Percentiles rank a stretch among this genome's conserved stretches.
These are phyloP conservation scores for Helicocarpus griseus DNA, from an alignment of 2,329 filamentous ascomycete species.

Conservation along the genomic window DNA sequence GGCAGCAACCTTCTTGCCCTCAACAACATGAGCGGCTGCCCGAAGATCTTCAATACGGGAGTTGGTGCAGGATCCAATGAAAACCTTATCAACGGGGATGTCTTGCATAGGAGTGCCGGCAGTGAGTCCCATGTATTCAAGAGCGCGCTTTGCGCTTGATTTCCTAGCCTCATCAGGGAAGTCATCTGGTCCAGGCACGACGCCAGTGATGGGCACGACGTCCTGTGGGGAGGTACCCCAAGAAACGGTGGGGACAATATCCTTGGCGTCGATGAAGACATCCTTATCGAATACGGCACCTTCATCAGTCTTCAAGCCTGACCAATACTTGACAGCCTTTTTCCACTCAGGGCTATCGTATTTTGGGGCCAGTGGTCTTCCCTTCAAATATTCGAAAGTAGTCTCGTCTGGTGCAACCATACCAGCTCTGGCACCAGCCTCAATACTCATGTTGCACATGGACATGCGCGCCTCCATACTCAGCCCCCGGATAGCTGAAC, in stretches of 20 bases:
- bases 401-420: constrained; percentile 94
- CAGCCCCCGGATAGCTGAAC: constrained; percentile 77
- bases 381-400: constrained; percentile 93
- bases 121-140: constrained; percentile 93
- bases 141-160: constrained; percentile 64
- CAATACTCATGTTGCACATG: constrained; percentile 99
- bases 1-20: constrained; percentile 73
- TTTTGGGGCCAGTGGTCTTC: constrained; percentile 77
- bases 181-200: constrained; percentile 82
- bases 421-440: constrained; percentile 86
- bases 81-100: constrained; percentile 88
- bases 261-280: constrained; percentile 81
- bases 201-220: constrained; percentile 84
- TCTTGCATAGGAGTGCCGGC: constrained; percentile 85
- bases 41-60: constrained; percentile 92
- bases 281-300: constrained; percentile 84
- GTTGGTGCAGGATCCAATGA: constrained; percentile 97
- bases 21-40: constrained; percentile 73
- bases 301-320: constrained; percentile 71
- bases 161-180: constrained; percentile 75
- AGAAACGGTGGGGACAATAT: constrained; percentile 85
- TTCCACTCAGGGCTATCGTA: constrained; percentile 81
- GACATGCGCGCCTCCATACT: constrained; percentile 99
- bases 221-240: constrained; percentile 98
- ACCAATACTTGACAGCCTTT: constrained; percentile 81